Evolutionary conservation across 2,329 filamentous ascomycete species (phyloP), one percentile per base, ranked within the genome.

Genomic region (Neofusicoccum cordaticola): DNA sequence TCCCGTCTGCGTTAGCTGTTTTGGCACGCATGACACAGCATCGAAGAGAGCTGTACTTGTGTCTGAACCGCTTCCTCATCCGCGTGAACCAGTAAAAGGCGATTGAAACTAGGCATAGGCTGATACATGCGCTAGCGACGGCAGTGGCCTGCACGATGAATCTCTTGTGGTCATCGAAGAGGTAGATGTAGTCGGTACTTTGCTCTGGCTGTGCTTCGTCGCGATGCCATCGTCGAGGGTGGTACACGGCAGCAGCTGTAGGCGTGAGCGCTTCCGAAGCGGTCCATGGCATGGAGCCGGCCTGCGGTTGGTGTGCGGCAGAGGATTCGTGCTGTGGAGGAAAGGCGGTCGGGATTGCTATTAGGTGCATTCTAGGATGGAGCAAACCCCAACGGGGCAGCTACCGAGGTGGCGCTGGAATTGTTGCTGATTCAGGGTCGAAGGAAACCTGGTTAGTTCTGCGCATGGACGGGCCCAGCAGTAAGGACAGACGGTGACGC

Each of bases 11-110:
- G 34, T 62, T 41, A 65, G 44, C 22, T 35, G 39, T 7, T 31
- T 44, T 51, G 39, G 17, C 19, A 39, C 44, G 4, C 31, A 12
- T 34, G 22, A 13, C 8, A 35, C 1, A 12, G 7, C 45, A 37
- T 22, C n/a, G 44, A 12, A 44, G 51, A 41, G 44, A 6, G 15
- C 15, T 85, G 78, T 78, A 88, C 87, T 89, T 86, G 73, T 93
- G 89, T 51, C 90, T 85, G 74, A 93, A 93, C 67, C 84, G 87
- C 71, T 89, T 84, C 68, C 86, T 84, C 88, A 93, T 93, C 67
- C 86, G 83, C 65, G 86, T 79, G 72, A 93, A 92, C 87, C 88
- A 92, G 77, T 89, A 90, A 19, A 64, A 64, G 13, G 44, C 44
- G 35, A 64, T 34, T 2, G 52, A 19, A 37, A 57, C 62, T n/a